A percentile compares a stretch with the other conserved stretches of the same genome.
Conservation (phyloP, 371 early-diverging fungal genomes). For the Mucor saturninus region DNA sequence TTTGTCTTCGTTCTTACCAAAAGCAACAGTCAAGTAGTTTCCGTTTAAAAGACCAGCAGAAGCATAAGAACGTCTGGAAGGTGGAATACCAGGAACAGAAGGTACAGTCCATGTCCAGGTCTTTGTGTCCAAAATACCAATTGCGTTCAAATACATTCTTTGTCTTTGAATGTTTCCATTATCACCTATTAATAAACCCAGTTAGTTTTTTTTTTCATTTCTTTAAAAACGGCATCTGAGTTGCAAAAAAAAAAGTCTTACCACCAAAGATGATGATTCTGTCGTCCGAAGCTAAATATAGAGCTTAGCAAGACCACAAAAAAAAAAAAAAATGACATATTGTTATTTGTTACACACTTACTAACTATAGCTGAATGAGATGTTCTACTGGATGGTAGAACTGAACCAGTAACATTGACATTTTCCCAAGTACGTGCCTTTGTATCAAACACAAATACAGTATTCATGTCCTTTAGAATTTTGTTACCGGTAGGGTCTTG, state of each 20-base stretch:
- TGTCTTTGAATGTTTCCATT: constrained; percentile 28
- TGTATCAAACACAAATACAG: constrained; percentile 36
- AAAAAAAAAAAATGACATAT: too few species aligned
- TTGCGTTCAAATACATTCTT: constrained; percentile 33
- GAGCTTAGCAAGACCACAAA: too few species aligned
- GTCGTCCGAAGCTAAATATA: constrained; percentile 35
- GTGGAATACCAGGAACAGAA: constrained; percentile 36
- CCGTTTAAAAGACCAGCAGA: constrained; percentile 38
- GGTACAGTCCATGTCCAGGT: constrained; percentile 49
- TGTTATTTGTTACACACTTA: constrained; percentile 21
- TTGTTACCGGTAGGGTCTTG: neutral
- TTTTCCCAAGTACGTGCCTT: constrained; percentile 11
- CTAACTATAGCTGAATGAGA: constrained; percentile 43
- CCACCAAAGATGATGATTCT: constrained; percentile 53
- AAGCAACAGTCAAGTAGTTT: constrained; percentile 38
- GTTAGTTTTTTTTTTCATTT: neutral
- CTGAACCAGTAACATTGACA: neutral
- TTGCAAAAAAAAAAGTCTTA: constrained; percentile 18
- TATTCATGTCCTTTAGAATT: constrained; percentile 6
- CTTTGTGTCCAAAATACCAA: constrained; percentile 48
- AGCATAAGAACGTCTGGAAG: constrained; percentile 48
- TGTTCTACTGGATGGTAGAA: constrained; percentile 26
- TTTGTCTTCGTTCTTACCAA: constrained; percentile 36
- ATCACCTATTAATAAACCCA: constrained; percentile 31
- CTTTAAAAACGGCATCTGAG: neutral